Percentiles rank a stretch among this genome's conserved stretches.
phyloP scores from a whole-genome alignment of 495 filamentous ascomycete genomes.

The Amniculicola lignicola region DNA sequence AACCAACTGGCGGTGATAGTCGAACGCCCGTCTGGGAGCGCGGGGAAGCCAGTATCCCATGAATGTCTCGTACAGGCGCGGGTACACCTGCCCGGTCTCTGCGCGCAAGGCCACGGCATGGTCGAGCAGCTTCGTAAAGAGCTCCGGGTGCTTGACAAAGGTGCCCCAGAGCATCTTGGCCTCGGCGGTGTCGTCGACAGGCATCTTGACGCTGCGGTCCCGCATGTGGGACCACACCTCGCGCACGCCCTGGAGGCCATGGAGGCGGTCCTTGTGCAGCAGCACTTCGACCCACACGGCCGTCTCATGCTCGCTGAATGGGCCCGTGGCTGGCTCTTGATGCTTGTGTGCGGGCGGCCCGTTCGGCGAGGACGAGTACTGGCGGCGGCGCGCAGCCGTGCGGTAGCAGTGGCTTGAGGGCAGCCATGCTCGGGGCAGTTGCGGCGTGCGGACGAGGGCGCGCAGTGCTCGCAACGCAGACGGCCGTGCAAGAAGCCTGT shows the following conservation, averaged over 20 bases:
- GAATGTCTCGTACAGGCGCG: constrained; percentile 49
- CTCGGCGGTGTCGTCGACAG: constrained; percentile 44
- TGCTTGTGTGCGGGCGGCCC: constrained; percentile 25
- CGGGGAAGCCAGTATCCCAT: constrained; percentile 52
- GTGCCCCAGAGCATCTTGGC: constrained; percentile 57
- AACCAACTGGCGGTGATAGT: constrained; percentile 31
- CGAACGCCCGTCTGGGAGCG: constrained; percentile 41
- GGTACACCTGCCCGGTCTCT: constrained; percentile 46
- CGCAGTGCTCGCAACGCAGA: constrained; percentile 33
- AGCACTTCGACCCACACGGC: constrained; percentile 65
- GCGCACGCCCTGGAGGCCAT: constrained; percentile 57
- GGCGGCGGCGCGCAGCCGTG: background rate
- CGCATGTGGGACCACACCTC: constrained; percentile 64
- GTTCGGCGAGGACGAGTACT: constrained; percentile 5
- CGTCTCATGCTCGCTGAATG: constrained; percentile 43
- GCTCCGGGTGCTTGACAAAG: constrained; percentile 48
- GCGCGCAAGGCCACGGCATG: constrained; percentile 57
- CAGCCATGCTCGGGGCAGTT: constrained; percentile 3
- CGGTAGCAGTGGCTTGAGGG: constrained; percentile 9
- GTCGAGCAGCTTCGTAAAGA: constrained; percentile 50
- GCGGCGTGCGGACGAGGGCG: constrained; percentile 13
- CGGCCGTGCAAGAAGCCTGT: constrained; percentile 36
- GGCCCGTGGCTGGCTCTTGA: background rate
- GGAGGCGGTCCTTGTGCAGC: constrained; percentile 56
- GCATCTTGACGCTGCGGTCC: constrained; percentile 48